Evolutionary conservation across 768 basidiomycete species (phyloP), one percentile per base, ranked within the genome.

Genomic region (Phanerochaete carnosa): DNA sequence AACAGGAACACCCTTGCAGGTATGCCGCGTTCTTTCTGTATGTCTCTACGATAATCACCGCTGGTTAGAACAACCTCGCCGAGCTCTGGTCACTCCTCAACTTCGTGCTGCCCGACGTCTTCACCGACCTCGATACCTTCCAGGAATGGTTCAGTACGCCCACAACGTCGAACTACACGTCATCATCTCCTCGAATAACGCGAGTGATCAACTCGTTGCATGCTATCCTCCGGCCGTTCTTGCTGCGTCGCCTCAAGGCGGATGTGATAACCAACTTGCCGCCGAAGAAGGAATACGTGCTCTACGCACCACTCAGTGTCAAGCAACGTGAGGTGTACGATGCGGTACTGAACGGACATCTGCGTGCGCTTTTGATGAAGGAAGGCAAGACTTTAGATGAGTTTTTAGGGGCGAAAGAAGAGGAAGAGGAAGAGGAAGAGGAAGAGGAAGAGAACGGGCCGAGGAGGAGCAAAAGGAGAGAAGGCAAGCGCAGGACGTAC

Each of bases 81-180:
- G 97, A 99, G 70, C 78, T 99, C 2, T 98, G 95, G 96, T 88
- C 93, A 1, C 77, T 98, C 19, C 85, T 99, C 32, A 97, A 97
- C 70, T 99, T 98, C 67, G 92, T 98, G 61, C 81, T 98, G 4
- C 97, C 97, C 0, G 89, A 95, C 65, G 87, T 98, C 56, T 98
- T 98, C 70, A 84, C 87, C 61, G 93, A 98, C 66, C 77, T 96
- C 23, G 87, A 92, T 57, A 81, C 88, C 3, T 97, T 97, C 78
- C 92, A 96, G 73, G 85, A 94, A 69, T 94, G 92, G 95, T 92
- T 92, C 69, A 87, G 89, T 68, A 79, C 93, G 26, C 86, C 89
- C 16, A 79, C 83, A 12, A 78, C 89, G 2, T n/a, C 57, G 5
- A 6, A 22, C 61, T 81, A 86, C 62, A 74, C 79, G 2, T 74